Base-by-base conservation (phyloP, 1,139 yeast species). In the Kodamaea plutei region DNA sequence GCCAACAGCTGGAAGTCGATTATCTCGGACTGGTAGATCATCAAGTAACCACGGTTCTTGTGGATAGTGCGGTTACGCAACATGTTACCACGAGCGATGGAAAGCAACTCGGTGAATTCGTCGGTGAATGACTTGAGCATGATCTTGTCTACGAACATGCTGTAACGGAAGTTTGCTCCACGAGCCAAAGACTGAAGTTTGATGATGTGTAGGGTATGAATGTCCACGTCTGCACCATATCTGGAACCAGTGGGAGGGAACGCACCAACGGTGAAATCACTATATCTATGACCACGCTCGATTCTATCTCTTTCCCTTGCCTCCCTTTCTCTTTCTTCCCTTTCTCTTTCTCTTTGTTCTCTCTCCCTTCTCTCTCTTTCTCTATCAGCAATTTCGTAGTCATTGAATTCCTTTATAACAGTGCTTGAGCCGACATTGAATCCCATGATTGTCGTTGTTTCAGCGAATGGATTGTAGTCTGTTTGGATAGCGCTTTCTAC, bases 111-210 rank as follows among this genome's bases (percentile, higher is more conserved):
- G 4, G 58, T 58, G 20, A 77, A 54, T 37, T 71, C 75, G 13
- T 68, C 73, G 4, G 63, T 60, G 41, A 69, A 73, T 3, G 80
- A 75, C 41, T 71, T 73, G 22, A 79, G 49, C 67, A 78, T 71
- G 39, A 77, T 76, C 35, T 64, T 69, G 43, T 73, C 72, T 23
- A 81, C 81, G 52, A 77, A 79, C 62, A 79, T 63, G 16, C 58
- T 58, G 50, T 79, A 83, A 29, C 93, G 66, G 39, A 75, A 59
- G 32, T 74, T 64, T 1, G 84, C 79, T 16, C 89, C 91, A 43
- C 84, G 64, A 6, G 82, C 69, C 18, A 78, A 56, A 0, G 87
- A 70, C 50, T 83, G 91, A 18, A 82, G 59, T 35, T 59, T 56
- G 47, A 66, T 49, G 25, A 67, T 49, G 23, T 35, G 35, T 12